phyloP scores from a whole-genome alignment of 2,329 filamentous ascomycete species.

The Aspergillus hiratsukae region DNA sequence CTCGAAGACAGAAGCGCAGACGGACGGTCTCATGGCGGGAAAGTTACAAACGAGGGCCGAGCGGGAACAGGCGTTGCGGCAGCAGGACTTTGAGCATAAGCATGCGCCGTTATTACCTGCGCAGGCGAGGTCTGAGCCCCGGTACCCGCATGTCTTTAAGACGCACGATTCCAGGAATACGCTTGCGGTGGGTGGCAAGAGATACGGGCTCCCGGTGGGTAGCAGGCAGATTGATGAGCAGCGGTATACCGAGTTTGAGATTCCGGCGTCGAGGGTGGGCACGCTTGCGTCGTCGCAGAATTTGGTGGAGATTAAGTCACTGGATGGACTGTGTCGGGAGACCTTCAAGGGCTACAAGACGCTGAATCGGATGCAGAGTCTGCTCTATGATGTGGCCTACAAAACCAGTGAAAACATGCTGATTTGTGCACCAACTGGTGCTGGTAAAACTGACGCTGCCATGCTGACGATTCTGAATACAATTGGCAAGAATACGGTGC shows the following conservation, averaged over 20 bases:
- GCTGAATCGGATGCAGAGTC: conserved; percentile 95
- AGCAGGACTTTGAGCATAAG: conserved; percentile 80
- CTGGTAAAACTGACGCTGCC: conserved; percentile 96
- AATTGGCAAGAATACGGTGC: conserved; percentile 76
- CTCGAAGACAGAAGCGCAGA: conserved; percentile 29
- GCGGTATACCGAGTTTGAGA: conserved; percentile 83
- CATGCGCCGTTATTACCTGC: conserved; percentile 64
- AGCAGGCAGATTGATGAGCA: conserved; percentile 66
- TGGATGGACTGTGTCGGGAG: conserved; percentile 84
- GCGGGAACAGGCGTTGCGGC: conserved; percentile 70
- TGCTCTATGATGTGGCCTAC: conserved; percentile 93
- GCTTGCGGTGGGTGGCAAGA: conserved; percentile 71
- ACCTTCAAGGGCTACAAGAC: conserved; percentile 93
- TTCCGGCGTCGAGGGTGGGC: conserved; percentile 78
- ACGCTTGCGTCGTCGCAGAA: conserved; percentile 67
- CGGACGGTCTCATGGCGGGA: conserved; percentile 44
- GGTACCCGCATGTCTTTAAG: conserved; percentile 94
- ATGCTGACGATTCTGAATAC: conserved; percentile 94
- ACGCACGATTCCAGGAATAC: conserved; percentile 79
- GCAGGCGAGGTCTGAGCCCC: conserved; percentile 64
- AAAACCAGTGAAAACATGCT: conserved; percentile 97
- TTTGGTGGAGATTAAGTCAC: conserved; percentile 70
- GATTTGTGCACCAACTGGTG: conserved; percentile 94
- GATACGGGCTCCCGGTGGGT: conserved; percentile 75
- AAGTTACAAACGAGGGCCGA: conserved; percentile 70